These are phyloP conservation scores for Nannizzia gypsea DNA, from an alignment of 2,329 filamentous ascomycete genomes.

Conservation along the genomic window DNA sequence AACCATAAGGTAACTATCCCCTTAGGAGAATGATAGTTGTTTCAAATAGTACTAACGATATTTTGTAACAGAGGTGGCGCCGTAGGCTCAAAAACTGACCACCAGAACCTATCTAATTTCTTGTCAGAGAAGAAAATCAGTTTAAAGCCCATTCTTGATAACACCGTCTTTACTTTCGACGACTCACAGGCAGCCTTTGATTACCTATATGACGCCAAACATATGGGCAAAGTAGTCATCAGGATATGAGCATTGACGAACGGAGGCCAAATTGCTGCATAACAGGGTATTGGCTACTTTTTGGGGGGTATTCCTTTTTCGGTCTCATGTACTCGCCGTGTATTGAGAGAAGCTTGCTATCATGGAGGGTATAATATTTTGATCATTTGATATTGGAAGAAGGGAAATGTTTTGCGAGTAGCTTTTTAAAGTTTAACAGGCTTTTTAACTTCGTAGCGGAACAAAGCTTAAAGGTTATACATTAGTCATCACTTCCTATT, in stretches of 20 bases:
- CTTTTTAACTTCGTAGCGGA: no score
- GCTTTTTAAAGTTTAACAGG: no score
- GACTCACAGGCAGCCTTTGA: conserved; percentile 43
- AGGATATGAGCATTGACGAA: conserved; percentile 18
- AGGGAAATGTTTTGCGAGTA: no score
- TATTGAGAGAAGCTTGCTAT: neutral
- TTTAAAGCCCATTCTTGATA: conserved; percentile 39
- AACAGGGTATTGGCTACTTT: neutral
- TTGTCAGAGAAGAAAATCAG: conserved; percentile 23
- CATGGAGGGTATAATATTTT: neutral
- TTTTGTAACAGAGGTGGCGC: neutral
- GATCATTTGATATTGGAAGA: neutral
- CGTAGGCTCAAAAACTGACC: neutral
- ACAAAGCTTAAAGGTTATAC: neutral
- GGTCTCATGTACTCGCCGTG: neutral
- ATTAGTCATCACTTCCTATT: neutral
- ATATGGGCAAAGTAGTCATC: conserved; percentile 48
- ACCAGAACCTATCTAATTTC: conserved; percentile 27
- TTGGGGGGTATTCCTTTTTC: neutral
- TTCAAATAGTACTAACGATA: neutral
- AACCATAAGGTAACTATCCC: conserved; percentile 49
- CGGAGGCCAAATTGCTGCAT: neutral
- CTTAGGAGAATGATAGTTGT: conserved; percentile 17
- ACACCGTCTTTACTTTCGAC: conserved; percentile 40
- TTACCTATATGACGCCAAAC: conserved; percentile 41